These are phyloP conservation scores for Dillenia turbinata DNA, from an alignment of 164 flowering plant genomes.

Conservation along the genomic window DNA sequence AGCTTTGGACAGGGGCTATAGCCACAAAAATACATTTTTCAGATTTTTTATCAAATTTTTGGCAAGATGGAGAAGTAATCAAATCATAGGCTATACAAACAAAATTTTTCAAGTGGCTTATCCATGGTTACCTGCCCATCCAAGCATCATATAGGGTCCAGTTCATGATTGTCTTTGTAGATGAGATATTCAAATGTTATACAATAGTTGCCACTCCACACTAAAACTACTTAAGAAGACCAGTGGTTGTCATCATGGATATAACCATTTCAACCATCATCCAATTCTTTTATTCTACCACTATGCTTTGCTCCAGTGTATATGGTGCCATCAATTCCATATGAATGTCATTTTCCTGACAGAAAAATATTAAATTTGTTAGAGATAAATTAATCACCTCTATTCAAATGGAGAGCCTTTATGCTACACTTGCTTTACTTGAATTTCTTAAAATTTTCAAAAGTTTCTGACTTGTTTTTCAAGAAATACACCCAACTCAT, in stretches of 20 bases:
- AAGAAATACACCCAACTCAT: constrained; percentile 15
- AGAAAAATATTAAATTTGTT: constrained; percentile 3
- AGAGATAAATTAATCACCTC: too few relatives aligned
- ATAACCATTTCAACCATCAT: background rate
- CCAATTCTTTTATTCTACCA: background rate
- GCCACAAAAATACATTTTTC: constrained; percentile 1
- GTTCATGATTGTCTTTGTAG: background rate
- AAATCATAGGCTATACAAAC: background rate
- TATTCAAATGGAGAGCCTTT: too few relatives aligned
- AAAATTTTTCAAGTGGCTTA: background rate
- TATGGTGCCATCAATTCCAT: too few relatives aligned
- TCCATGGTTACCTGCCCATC: background rate
- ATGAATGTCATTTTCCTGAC: constrained; percentile 8
- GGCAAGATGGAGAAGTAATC: background rate
- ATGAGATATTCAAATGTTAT: too few relatives aligned
- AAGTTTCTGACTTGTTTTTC: too few relatives aligned
- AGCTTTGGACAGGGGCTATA: background rate
- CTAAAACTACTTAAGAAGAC: constrained; percentile 1
- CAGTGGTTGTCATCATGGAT: background rate
- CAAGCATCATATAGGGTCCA: background rate
- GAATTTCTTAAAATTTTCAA: too few relatives aligned
- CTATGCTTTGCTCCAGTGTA: background rate
- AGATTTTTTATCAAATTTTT: background rate
- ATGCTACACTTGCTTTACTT: background rate
- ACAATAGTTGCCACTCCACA: background rate